These are phyloP conservation scores for Macrotyloma uniflorum DNA, from an alignment of 306 rosid species.

Conservation along the genomic window DNA sequence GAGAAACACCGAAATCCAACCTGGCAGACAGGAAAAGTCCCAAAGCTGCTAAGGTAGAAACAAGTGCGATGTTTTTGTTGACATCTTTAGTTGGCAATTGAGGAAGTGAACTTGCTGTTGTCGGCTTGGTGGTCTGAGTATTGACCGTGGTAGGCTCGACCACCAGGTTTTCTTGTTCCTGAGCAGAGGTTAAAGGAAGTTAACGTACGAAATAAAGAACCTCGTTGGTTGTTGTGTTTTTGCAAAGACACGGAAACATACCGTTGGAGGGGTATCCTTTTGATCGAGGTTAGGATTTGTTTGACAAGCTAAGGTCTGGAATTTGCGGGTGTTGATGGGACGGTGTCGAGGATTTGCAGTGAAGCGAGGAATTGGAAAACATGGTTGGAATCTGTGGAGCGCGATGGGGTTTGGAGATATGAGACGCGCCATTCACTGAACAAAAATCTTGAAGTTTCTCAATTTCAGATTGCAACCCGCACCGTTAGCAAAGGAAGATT, in stretches of 20 bases:
- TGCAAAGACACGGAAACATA: neutral
- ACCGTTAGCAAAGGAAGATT: neutral
- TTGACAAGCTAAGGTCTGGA: constrained; percentile 59
- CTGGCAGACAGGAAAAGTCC: constrained; percentile 71
- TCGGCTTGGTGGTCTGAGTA: constrained; percentile 20
- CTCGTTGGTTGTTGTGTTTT: neutral
- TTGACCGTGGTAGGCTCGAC: constrained; percentile 44
- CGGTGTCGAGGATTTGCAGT: constrained; percentile 26
- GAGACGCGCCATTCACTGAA: constrained; percentile 58
- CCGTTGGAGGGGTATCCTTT: constrained; percentile 49
- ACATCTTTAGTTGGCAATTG: constrained; percentile 65
- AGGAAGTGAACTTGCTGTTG: constrained; percentile 47
- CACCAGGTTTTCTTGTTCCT: constrained; percentile 39
- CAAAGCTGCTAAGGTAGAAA: constrained; percentile 76
- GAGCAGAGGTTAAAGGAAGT: neutral
- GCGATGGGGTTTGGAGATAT: constrained; percentile 58
- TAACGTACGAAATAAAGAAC: neutral
- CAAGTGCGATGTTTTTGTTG: constrained; percentile 64
- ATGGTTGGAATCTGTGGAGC: constrained; percentile 68
- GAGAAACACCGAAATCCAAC: constrained; percentile 90
- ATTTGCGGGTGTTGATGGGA: constrained; percentile 42
- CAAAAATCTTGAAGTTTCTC: neutral
- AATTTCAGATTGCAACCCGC: neutral
- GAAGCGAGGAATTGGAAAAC: constrained; percentile 40
- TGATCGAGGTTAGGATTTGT: constrained; percentile 55